Base-by-base conservation (phyloP, 2,329 filamentous ascomycete species). In the Graphilbum sp. region DNA sequence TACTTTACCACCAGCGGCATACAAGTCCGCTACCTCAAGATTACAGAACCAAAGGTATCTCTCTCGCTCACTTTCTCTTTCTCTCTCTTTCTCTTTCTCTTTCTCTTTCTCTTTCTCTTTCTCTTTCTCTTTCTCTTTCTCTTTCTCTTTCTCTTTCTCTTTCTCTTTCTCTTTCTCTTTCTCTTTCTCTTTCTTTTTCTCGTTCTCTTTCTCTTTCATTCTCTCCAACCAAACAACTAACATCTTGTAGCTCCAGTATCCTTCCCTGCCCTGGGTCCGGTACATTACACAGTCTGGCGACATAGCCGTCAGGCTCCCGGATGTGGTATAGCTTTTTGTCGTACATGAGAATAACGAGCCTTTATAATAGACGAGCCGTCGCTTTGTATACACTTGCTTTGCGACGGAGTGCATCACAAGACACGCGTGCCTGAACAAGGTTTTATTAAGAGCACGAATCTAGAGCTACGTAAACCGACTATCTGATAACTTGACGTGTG, bases 1-100 rank as follows among this genome's bases (percentile, higher is more conserved):
- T 98, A 98, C 62, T 98, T 98, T 57, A 98, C 90, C n/a, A 98
- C 92, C 3, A 92, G 83, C 62, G 90, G 90, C 46, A 98, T 98
- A 49, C 92, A 98, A 60, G 90, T 98, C 52, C 75, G 90, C 52
- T 98, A 98, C 59, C 62, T 98, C 58, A 98, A 98, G 72, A 98
- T 98, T 53, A 96, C 93, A 46, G 90, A 98, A 62, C 90, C 90
- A 34, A 98, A 98, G 84, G 88, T 94, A 65, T 52, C 32, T 73
- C 59, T 5, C 6, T 13, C 13, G 30, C 15, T 32, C 17, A n/a
- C 5, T 16, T n/a, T 9, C n/a, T 9, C 11, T 19, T 16, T 10
- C 24, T 2, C 18, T n/a, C 35, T 27, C 7, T 16, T 15, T 7
- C 34, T 43, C 36, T 25, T 45, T 34, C 30, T 10, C 12, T 18